Conservation (phyloP, 768 basidiomycete species). For the Kwoniella mangroviensis region DNA sequence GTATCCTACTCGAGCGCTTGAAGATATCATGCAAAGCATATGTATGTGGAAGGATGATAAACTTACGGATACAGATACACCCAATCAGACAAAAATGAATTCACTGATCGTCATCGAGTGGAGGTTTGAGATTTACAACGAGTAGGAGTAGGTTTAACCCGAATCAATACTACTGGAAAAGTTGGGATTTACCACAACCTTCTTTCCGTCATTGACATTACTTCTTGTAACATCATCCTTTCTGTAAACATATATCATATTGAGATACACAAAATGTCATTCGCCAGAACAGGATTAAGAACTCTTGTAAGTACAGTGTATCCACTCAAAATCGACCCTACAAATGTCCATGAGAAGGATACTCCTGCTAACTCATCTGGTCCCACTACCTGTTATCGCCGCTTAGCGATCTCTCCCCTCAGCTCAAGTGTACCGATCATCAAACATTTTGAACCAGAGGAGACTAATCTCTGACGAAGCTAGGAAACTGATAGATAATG, state of each 20-base stretch:
- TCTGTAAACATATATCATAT: background rate
- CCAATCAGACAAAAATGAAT: slow-evolving; percentile 14
- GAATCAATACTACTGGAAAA: background rate
- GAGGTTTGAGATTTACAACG: background rate
- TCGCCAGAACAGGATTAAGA: slow-evolving; percentile 52
- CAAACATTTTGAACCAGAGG: slow-evolving; percentile 40
- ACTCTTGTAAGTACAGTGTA: slow-evolving; percentile 44
- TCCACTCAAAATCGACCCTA: background rate
- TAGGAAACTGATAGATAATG: slow-evolving; percentile 55
- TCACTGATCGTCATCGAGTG: background rate
- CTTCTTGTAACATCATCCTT: background rate
- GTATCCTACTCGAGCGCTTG: background rate
- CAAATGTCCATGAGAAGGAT: background rate
- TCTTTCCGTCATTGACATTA: background rate
- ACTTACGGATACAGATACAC: background rate
- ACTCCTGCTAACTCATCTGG: slow-evolving; percentile 26
- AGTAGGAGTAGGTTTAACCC: background rate
- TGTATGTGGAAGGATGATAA: background rate
- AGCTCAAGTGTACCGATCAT: slow-evolving; percentile 44
- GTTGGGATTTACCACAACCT: background rate
- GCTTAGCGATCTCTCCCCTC: slow-evolving; percentile 52
- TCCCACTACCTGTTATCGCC: background rate
- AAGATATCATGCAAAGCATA: background rate
- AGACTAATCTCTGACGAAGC: slow-evolving; percentile 51
- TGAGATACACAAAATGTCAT: slow-evolving; percentile 37